Evolutionary conservation across 2,329 filamentous ascomycete species (phyloP).

Genomic region (Colletotrichum spinosum): DNA sequence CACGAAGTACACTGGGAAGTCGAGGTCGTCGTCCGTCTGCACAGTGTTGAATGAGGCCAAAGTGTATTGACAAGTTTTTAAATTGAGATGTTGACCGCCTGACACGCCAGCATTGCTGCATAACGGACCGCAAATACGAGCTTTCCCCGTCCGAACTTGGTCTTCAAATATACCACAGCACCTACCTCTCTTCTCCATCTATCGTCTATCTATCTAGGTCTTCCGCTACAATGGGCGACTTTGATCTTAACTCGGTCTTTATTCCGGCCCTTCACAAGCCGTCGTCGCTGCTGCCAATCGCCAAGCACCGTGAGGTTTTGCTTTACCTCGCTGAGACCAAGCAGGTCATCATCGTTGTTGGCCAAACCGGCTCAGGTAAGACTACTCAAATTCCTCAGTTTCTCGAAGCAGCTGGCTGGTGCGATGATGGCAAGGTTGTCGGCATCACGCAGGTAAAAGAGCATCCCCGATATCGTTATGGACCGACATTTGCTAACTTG

Average conservation of each 20-base stretch:
- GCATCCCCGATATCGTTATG: background rate
- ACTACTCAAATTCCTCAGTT: constrained; percentile 97
- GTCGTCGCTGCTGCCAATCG: constrained; percentile 84
- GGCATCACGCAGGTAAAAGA: constrained; percentile 86
- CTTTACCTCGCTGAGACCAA: constrained; percentile 88
- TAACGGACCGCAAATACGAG: background rate
- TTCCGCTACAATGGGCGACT: constrained; percentile 61
- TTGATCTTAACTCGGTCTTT: constrained; percentile 67
- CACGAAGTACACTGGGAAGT: constrained; percentile 1
- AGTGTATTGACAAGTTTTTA: background rate
- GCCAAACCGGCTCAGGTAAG: constrained; percentile 95
- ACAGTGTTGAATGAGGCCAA: constrained; percentile 17
- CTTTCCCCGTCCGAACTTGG: too few species aligned
- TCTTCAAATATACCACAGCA: too few species aligned
- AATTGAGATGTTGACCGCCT: background rate
- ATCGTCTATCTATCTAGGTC: too few species aligned
- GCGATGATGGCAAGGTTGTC: constrained; percentile 82
- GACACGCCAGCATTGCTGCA: background rate
- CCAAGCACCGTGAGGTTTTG: constrained; percentile 81
- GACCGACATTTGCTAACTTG: constrained; percentile 6
- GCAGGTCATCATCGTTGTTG: constrained; percentile 88
- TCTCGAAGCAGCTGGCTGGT: constrained; percentile 90
- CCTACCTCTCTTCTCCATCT: too few species aligned
- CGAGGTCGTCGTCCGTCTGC: background rate
- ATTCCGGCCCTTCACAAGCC: constrained; percentile 92